Evolutionary conservation across 2,329 filamentous ascomycete genomes (phyloP), one percentile per base, ranked within the genome.

Genomic region (Aspergillus hortae): DNA sequence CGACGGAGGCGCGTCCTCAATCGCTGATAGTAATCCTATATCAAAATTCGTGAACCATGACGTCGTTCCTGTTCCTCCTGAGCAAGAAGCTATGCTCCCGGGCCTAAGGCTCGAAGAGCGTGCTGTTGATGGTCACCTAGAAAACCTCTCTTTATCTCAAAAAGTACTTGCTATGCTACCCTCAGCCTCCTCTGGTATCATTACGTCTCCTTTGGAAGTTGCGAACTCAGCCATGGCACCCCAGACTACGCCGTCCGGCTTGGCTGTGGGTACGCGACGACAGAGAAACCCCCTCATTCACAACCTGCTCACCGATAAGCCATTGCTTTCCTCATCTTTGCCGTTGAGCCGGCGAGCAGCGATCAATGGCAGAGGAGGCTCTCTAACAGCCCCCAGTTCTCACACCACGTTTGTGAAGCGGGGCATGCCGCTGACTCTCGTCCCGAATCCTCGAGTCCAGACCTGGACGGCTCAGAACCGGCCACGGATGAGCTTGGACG

Each of bases 231-330:
- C 77, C 12, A 61, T 61, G 21, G 56, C 62, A 33, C 56, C 66
- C 1, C 57, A 65, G 35, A 56, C 62, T 9, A 53, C 63, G 12
- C 54, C 54, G 3, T 53, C 66, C 23, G 57, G 68, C 7, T 73
- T 76, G 5, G 77, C 78, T 46, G 77, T 84, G 53, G 76, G 76
- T 52, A 84, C 81, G 48, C 77, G 80, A 68, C 74, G 80, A 70
- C 81, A 84, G 52, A 82, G 82, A 64, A 99, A 99, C 62, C 91
- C 92, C 0, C 77, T 99, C 1, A 94, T 99, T 43, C 91, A 99
- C 72, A 97, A 96, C 63, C 83, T 99, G 1, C 80, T 99, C 9
- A 99, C 94, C 2, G 94, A 99, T 72, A 95, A 96, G 64, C 92
- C 94, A 0, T 82, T 92, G 12, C 88, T 91, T 58, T 97, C 94